These are phyloP conservation scores for Umbellularia californica DNA, from an alignment of 164 flowering plant genomes.

Conservation along the genomic window DNA sequence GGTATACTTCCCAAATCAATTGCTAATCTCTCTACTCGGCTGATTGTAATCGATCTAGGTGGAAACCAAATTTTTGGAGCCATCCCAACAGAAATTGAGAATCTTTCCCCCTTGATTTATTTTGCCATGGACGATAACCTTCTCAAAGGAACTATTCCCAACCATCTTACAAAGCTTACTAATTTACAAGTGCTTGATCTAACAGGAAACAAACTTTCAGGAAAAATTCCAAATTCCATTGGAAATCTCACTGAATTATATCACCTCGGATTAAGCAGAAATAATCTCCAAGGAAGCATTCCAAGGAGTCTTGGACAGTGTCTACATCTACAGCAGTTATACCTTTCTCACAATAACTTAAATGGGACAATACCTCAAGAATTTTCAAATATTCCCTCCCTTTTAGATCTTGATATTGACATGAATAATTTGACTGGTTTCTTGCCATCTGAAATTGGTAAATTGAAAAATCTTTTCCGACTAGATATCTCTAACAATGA, in stretches of 20 bases:
- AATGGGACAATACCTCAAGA: conserved; percentile 6
- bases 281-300: conserved; percentile 4
- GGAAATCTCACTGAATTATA: not conserved
- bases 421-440: conserved; percentile 19
- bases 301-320: conserved; percentile 17
- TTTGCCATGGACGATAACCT: not conserved
- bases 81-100: not conserved
- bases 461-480: conserved; percentile 5
- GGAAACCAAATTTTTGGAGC: not conserved
- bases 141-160: not conserved
- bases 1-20: not conserved
- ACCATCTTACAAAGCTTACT: too few species aligned
- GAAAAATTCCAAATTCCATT: too few species aligned
- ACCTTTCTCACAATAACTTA: conserved; percentile 11
- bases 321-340: not conserved
- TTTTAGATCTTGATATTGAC: conserved; percentile 8
- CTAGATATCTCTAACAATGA: too few species aligned
- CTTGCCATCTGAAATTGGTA: conserved; percentile 24
- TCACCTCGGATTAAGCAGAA: not conserved
- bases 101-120: not conserved
- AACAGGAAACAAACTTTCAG: too few species aligned
- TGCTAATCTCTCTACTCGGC: not conserved
- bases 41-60: not conserved
- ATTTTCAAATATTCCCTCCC: conserved; percentile 10
- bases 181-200: rapidly evolving